phyloP scores from a whole-genome alignment of 768 basidiomycete species.

The Boletus eberwhitei region DNA sequence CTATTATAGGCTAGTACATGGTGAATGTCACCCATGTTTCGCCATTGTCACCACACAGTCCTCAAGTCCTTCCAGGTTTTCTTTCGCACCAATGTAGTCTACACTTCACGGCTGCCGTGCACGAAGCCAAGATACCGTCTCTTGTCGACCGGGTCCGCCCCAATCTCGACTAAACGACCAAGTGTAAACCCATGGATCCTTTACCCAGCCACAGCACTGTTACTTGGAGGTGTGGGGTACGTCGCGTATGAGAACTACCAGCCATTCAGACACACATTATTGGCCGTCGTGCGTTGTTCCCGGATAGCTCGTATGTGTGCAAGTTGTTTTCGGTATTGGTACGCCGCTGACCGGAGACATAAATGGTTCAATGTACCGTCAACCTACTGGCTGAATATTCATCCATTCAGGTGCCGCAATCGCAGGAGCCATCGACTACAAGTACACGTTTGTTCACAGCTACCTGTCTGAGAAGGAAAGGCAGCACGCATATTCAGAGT shows the following conservation, averaged over 20 bases:
- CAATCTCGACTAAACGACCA: slow-evolving; percentile 2
- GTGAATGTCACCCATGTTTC: slow-evolving; percentile 14
- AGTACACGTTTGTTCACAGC: slow-evolving; percentile 53
- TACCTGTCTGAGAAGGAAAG: slow-evolving; percentile 52
- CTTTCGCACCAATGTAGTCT: not conserved
- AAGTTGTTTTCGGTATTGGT: slow-evolving; percentile 16
- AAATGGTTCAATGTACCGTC: not conserved
- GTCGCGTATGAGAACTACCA: slow-evolving; percentile 65
- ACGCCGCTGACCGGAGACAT: slow-evolving; percentile 26
- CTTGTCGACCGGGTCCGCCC: slow-evolving; percentile 10
- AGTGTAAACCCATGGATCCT: slow-evolving; percentile 22
- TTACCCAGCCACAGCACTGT: slow-evolving; percentile 22
- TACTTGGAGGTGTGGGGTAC: slow-evolving; percentile 32
- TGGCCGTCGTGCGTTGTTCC: slow-evolving; percentile 77
- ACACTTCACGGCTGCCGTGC: not conserved
- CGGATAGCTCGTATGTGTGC: slow-evolving; percentile 61
- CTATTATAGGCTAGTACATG: not conserved
- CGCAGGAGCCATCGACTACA: slow-evolving; percentile 67
- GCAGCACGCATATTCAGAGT: slow-evolving; percentile 60
- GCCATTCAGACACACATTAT: slow-evolving; percentile 68
- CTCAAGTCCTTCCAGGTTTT: slow-evolving; percentile 12
- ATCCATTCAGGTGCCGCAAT: slow-evolving; percentile 52
- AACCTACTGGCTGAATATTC: not conserved
- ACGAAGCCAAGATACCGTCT: slow-evolving; percentile 5
- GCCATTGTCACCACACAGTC: slow-evolving; percentile 11